Evolutionary conservation across 163 green algal genomes (phyloP), one percentile per base, ranked within the genome.

Genomic region (Volvox carteri): DNA sequence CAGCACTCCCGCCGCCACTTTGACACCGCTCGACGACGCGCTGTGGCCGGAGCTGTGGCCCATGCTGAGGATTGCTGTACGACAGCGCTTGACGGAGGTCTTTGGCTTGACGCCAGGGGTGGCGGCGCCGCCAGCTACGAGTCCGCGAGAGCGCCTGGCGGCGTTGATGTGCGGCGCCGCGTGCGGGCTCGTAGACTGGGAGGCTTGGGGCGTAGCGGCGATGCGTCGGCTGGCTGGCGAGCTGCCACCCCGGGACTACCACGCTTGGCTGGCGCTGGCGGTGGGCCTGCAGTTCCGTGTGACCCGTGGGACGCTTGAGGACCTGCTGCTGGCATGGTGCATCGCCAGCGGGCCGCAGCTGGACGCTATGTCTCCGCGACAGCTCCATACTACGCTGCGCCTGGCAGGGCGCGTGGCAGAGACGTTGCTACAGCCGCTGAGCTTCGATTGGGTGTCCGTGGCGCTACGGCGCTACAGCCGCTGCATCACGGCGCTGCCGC

Each of bases 31-130:
- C 6, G 81, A 79, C 8, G 19, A 67, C 19, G 1, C 14, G 9
- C 7, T 87, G 0, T 87, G 81, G 81, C 19, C 67, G 44, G 42
- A 56, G 65, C 62, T 87, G 23, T 87, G 81, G 81, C 81, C 81
- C 30, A 48, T 67, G 46, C 30, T 87, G 14, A 62, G 81, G 2
- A 52, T 46, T 21, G 41, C 21, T 0, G 65, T 79, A 4, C 44
- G 81, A 21, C 52, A 56, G 11, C 77, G 37, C 3, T 21, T 85
- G 33, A 6, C 37, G 35, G 41, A 65, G 42, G 30, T 68, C 16
- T 84, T 84, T 25, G 50, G 30, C n/a, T 14, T 65, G 70, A 18
- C 70, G 70, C 16, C 30, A 18, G 70, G 30, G 16, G 39, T 37
- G 37, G 18, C 28, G n/a, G 39, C 37, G 48, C 76, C 16, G 52